Conservation (phyloP, 495 filamentous ascomycete genomes). For the Penicillium atrosanguineum region DNA sequence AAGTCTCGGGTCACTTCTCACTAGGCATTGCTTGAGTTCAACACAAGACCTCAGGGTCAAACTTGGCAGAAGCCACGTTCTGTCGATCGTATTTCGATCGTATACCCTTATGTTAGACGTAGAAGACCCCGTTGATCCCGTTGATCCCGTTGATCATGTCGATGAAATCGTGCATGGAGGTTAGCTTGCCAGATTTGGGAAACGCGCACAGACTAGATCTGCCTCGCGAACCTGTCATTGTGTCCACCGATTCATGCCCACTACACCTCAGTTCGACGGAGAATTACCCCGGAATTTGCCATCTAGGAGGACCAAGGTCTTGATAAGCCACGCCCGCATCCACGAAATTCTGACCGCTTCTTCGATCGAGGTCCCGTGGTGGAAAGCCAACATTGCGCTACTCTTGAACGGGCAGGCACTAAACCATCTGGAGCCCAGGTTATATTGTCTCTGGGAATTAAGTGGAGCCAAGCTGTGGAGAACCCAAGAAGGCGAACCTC, state of each 20-base stretch:
- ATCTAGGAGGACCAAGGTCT: neutral
- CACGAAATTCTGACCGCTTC: slow-evolving; percentile 14
- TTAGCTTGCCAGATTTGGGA: neutral
- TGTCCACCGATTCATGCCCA: neutral
- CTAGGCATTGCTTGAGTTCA: slow-evolving; percentile 21
- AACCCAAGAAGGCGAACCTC: slow-evolving; percentile 10
- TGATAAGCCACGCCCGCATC: neutral
- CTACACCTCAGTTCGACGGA: neutral
- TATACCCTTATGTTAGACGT: slow-evolving; percentile 1
- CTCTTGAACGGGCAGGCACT: slow-evolving; percentile 11
- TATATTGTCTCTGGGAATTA: slow-evolving; percentile 4
- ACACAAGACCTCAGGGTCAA: slow-evolving; percentile 3
- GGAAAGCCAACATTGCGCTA: slow-evolving; percentile 8
- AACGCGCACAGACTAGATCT: neutral
- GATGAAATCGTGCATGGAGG: neutral
- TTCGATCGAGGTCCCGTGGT: slow-evolving; percentile 8
- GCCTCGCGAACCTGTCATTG: neutral
- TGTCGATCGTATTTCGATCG: slow-evolving; percentile 4
- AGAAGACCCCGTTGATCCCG: neutral
- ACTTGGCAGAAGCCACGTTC: slow-evolving; percentile 10
- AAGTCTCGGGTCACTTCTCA: neutral
- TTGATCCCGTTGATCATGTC: neutral
- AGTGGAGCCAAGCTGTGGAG: slow-evolving; percentile 14
- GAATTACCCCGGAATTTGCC: slow-evolving; percentile 10
- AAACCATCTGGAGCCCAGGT: slow-evolving; percentile 6